Conservation (phyloP, 805 yeast genomes). For the Yarrowia sp. region DNA sequence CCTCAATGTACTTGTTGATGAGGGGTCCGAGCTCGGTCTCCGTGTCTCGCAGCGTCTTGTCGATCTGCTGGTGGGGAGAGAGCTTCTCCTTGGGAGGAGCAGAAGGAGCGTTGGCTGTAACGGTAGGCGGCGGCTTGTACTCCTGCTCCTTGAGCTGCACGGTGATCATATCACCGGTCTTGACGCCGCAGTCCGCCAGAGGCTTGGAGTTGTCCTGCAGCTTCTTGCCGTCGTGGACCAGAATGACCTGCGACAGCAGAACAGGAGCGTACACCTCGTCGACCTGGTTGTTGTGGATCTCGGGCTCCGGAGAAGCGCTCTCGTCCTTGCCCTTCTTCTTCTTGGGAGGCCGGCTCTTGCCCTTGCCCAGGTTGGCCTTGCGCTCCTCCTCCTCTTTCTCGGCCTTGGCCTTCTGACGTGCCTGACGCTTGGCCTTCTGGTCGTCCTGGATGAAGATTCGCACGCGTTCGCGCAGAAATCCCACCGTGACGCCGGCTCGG, state of each 20-base stretch:
- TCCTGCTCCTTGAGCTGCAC: constrained; percentile 27
- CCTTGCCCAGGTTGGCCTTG: constrained; percentile 2
- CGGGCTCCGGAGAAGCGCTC: not conserved
- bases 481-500: constrained; percentile 69
- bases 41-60: constrained; percentile 32
- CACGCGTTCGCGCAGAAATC: constrained; percentile 57
- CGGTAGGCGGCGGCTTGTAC: constrained; percentile 1
- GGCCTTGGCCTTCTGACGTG: constrained; percentile 20
- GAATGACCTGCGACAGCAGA: constrained; percentile 17
- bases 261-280: constrained; percentile 16
- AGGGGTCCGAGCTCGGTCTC: constrained; percentile 35
- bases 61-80: constrained; percentile 35
- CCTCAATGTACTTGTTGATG: constrained; percentile 31
- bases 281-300: not conserved
- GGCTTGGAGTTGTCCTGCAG: constrained; percentile 46
- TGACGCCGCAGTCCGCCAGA: constrained; percentile 51
- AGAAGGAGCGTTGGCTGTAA: constrained; percentile 26
- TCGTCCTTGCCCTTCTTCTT: not conserved
- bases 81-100: constrained; percentile 25
- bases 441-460: constrained; percentile 51
- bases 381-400: not conserved
- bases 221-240: constrained; percentile 33
- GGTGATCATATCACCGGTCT: constrained; percentile 50
- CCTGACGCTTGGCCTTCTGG: constrained; percentile 28
- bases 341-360: not conserved